Evolutionary conservation across 176 grass and related monocot species (phyloP).

Genomic region (Ampelocalamus luodianensis): DNA sequence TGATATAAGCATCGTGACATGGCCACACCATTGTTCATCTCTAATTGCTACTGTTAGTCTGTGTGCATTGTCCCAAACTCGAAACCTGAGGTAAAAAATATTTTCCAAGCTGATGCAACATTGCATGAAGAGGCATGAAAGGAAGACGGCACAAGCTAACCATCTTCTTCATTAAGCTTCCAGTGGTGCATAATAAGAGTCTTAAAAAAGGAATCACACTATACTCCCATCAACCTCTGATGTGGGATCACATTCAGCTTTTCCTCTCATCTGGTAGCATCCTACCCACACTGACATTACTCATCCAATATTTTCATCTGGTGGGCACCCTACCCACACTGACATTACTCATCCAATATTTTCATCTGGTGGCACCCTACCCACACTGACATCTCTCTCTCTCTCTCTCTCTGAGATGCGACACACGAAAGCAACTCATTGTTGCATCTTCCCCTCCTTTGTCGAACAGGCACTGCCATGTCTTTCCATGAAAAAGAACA

Average conservation of each 20-base stretch:
- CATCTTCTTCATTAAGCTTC: neutral
- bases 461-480: slow-evolving; percentile 3
- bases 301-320: slow-evolving; percentile 12
- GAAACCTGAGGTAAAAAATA: neutral
- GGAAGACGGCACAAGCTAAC: neutral
- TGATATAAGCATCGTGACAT: no score
- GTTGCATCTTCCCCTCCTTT: neutral
- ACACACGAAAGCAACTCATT: neutral
- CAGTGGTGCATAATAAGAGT: neutral
- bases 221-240: slow-evolving; percentile 12
- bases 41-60: neutral
- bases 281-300: slow-evolving; percentile 1
- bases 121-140: neutral
- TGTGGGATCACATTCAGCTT: slow-evolving; percentile 2
- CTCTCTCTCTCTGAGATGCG: no score
- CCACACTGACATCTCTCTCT: neutral
- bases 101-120: no score
- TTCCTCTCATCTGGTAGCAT: neutral
- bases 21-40: neutral
- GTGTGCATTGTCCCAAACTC: neutral
- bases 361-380: slow-evolving; percentile 19
- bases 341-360: neutral
- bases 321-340: neutral
- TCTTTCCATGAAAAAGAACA: slow-evolving; percentile 8
- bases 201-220: neutral